Evolutionary conservation across 768 basidiomycete species (phyloP), one percentile per base, ranked within the genome.

Genomic region (Serpula lacrymans): DNA sequence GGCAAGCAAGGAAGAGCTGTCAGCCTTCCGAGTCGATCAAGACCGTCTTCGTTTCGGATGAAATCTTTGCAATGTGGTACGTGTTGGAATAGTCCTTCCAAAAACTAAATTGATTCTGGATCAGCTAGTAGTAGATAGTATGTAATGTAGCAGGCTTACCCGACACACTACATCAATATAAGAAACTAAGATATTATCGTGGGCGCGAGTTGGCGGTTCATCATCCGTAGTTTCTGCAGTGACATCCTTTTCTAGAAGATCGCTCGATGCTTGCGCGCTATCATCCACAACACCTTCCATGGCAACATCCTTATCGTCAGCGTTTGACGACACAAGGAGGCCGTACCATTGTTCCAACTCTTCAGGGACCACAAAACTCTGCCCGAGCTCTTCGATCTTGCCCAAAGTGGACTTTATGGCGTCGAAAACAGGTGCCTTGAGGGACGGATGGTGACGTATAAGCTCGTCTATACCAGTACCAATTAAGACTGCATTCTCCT

Each of bases 51-150:
- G 45, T 75, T 71, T 34, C 74, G 67, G 45, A 96, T 79, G 59
- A 97, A 97, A 51, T 97, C 95, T 49, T 81, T 81, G 69, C 88
- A 88, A 60, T 97, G 89, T 17, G 82, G 79, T 2, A 81, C 73
- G 56, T 95, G 93, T 53, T 94, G 92, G 68, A 98, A 94, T 29
- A 98, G 74, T 5, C 96, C 94, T 60, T 94, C 91, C 39, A 94
- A 73, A 62, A 96, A 94, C 90, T 94, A 31, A 16, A 9, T 26
- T 13, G 17, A 1, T 23, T 14, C 30, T 49, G 34, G 12, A 29
- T 35, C 17, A 20, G 11, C 31, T n/a, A 33, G 21, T 37, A 11
- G 24, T 31, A 16, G 42, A 44, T 18, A 24, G 12, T 11, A 24
- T 29, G 36, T 30, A 24, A 18, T 40, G 18, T 2, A 26, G 9